Percentiles rank a stretch among this genome's conserved stretches.
phyloP scores from a whole-genome alignment of 2,329 filamentous ascomycete species.

The Nigrospora sphaerica region DNA sequence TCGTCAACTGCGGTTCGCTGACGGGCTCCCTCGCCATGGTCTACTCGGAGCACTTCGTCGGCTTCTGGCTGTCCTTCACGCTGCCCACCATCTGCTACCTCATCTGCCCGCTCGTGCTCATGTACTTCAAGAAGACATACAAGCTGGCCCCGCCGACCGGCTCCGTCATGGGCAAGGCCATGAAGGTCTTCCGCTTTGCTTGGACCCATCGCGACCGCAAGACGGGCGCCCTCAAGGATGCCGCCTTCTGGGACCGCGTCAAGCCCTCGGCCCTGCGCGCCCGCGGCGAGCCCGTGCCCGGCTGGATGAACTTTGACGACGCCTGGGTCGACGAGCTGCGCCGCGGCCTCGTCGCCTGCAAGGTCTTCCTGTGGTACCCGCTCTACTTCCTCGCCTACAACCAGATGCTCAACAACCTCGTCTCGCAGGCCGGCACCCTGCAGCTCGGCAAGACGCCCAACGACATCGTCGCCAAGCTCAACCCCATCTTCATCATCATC shows the following conservation, averaged over 20 bases:
- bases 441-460: constrained; percentile 45
- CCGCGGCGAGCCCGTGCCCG: constrained; percentile 36
- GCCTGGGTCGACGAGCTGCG: constrained; percentile 60
- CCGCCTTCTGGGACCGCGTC: constrained; percentile 42
- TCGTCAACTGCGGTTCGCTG: constrained; percentile 45
- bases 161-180: constrained; percentile 54
- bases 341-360: constrained; percentile 38
- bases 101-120: constrained; percentile 49
- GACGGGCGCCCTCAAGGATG: not conserved
- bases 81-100: constrained; percentile 40
- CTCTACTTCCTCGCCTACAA: constrained; percentile 32
- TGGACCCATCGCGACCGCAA: constrained; percentile 18
- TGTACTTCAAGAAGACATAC: constrained; percentile 50
- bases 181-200: constrained; percentile 51
- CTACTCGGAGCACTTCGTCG: constrained; percentile 53
- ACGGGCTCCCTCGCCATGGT: constrained; percentile 41
- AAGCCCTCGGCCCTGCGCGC: constrained; percentile 41
- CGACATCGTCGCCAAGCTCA: constrained; percentile 53
- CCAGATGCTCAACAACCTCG: constrained; percentile 25
- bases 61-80: constrained; percentile 53
- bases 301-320: constrained; percentile 55
- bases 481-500: constrained; percentile 53
- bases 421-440: constrained; percentile 33
- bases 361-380: constrained; percentile 34
- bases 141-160: constrained; percentile 51